A percentile compares a stretch with the other conserved stretches of the same genome.
Evolutionary conservation across 2,329 filamentous ascomycete genomes (phyloP).

Genomic region (Parastagonospora avenae): DNA sequence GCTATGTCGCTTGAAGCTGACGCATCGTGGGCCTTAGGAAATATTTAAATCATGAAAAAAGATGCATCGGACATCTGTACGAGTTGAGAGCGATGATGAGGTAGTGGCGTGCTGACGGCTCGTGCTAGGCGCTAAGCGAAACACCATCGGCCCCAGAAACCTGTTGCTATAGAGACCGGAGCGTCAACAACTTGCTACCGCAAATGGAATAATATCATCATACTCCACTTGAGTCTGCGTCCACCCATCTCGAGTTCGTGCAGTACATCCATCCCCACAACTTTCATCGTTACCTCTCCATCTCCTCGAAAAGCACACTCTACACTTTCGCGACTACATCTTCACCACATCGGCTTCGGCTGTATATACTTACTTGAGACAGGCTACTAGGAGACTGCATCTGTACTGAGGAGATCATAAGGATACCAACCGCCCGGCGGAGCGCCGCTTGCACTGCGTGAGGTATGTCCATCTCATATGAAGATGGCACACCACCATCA

Average conservation of each 20-base stretch:
- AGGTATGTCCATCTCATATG: conserved; percentile 59
- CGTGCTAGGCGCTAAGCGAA: too few species aligned
- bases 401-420: conserved; percentile 53
- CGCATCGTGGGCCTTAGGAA: too few species aligned
- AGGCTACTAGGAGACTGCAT: conserved; percentile 47
- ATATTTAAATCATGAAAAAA: too few species aligned
- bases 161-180: too few species aligned
- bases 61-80: too few species aligned
- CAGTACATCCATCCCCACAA: conserved; percentile 28
- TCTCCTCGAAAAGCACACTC: conserved; percentile 12
- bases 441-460: conserved; percentile 81
- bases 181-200: too few species aligned
- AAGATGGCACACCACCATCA: neutral
- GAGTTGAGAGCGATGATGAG: too few species aligned
- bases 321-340: conserved; percentile 10
- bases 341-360: conserved; percentile 36
- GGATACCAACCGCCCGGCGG: conserved; percentile 69
- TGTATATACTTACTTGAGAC: conserved; percentile 42
- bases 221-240: conserved; percentile 13
- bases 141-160: too few species aligned
- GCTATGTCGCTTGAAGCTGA: too few species aligned
- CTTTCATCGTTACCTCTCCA: conserved; percentile 24
- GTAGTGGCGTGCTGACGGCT: too few species aligned
- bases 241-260: conserved; percentile 28
- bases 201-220: conserved; percentile 67